Evolutionary conservation across 1,139 yeast genomes (phyloP), one percentile per base, ranked within the genome.

Genomic region (Blastobotrys ciferrii): DNA sequence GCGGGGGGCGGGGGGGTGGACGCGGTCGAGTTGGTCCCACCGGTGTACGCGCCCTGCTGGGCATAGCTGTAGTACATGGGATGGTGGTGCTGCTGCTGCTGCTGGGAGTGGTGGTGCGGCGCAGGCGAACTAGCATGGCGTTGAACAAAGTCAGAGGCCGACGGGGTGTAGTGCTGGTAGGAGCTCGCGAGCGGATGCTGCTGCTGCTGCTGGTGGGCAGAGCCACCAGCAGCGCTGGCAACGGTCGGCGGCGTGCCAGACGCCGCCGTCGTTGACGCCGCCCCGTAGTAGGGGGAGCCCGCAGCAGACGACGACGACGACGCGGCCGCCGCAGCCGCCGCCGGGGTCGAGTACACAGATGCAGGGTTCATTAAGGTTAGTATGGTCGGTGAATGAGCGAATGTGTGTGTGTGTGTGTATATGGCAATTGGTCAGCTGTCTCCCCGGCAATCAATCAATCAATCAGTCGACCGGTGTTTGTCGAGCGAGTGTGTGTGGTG

Each of bases 151-250:
- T 33, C 38, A 9, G 38, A 32, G 12, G 15, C 35, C 13, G n/a
- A n/a, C n/a, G 15, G 15, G 13, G n/a, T 32, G 35, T 32, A 32
- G n/a, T 32, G 35, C 6, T 32, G 35, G 35, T 32, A 32, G 6
- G n/a, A n/a, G n/a, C n/a, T 23, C 28, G 28, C 38, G 19, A 5
- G 20, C 12, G 12, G 13, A 17, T 13, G 38, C 12, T 33, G 38
- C 7, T 12, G 38, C 13, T 12, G 20, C 9, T 11, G 38, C 20
- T 15, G 17, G 19, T 13, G 38, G 13, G 38, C 9, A 12, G 38
- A 13, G 12, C 19, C 19, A 15, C 19, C 38, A 15, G 58, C 49
- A 47, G 63, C 19, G 30, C 58, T 13, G 18, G 53, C 32, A 41
- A 35, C 38, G 14, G 32, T 11, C 30, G 59, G 17, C 14, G 42